These are phyloP conservation scores for Oehlia diaphana DNA, from an alignment of 192 early-diverging fungal genomes.

Conservation along the genomic window DNA sequence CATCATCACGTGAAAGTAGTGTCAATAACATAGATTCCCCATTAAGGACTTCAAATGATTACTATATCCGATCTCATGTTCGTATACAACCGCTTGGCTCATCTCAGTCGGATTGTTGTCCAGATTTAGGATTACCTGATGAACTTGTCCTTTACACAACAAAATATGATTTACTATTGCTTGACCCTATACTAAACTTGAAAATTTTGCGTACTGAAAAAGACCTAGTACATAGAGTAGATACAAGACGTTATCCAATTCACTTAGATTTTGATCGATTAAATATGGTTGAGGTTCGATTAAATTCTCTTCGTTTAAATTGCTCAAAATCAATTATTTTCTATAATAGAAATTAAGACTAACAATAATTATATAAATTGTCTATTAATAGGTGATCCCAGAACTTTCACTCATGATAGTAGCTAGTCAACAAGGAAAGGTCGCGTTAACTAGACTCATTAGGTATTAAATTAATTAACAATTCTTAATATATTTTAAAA, in stretches of 20 bases:
- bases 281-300: conserved; percentile 27
- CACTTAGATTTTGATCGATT: conserved; percentile 2
- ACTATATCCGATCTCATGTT: neutral
- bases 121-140: neutral
- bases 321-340: neutral
- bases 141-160: conserved; percentile 15
- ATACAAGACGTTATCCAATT: neutral
- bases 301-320: neutral
- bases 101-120: no score
- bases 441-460: conserved; percentile 14
- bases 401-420: conserved; percentile 26
- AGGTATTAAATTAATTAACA: neutral
- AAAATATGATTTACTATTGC: conserved; percentile 10
- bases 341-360: neutral
- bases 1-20: neutral
- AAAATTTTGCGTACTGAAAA: neutral
- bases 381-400: conserved; percentile 3
- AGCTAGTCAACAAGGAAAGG: conserved; percentile 25
- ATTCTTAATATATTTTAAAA: neutral
- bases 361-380: neutral
- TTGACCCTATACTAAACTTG: conserved; percentile 17
- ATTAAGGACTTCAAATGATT: neutral
- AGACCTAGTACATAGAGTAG: neutral
- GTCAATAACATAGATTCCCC: neutral
- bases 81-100: no score